A percentile compares a stretch with the other conserved stretches of the same genome.
These are phyloP conservation scores for Setomelanomma holmii DNA, from an alignment of 2,329 filamentous ascomycete genomes.

Conservation along the genomic window DNA sequence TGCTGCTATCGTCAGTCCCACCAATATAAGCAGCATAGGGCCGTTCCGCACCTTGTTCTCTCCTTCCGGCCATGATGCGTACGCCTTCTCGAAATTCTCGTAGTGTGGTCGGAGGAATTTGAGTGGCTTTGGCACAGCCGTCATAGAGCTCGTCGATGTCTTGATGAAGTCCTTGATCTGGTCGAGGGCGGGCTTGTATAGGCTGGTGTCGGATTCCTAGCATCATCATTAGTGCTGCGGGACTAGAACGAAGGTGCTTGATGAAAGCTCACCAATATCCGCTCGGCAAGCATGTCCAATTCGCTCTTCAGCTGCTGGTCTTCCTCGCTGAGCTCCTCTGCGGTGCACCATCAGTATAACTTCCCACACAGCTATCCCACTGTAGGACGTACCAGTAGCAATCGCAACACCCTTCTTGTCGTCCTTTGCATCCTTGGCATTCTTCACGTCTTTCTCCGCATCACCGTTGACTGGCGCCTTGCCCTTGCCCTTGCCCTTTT, in stretches of 20 bases:
- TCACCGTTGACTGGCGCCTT: slow-evolving; percentile 76
- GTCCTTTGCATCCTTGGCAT: slow-evolving; percentile 71
- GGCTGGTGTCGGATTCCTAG: slow-evolving; percentile 82
- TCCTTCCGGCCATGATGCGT: slow-evolving; percentile 86
- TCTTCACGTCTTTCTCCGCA: slow-evolving; percentile 65
- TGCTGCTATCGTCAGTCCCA: slow-evolving; percentile 53
- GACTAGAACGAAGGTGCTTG: no score
- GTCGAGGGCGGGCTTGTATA: slow-evolving; percentile 92
- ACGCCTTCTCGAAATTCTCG: slow-evolving; percentile 83
- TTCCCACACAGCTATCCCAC: slow-evolving; percentile 14
- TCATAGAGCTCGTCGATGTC: slow-evolving; percentile 99
- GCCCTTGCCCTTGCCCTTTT: slow-evolving; percentile 98
- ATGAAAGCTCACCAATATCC: slow-evolving; percentile 76
- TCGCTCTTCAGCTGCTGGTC: slow-evolving; percentile 98
- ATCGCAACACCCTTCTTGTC: slow-evolving; percentile 76
- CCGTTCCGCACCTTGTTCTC: slow-evolving; percentile 74
- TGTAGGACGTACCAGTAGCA: slow-evolving; percentile 58
- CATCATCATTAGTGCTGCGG: slow-evolving; percentile 31
- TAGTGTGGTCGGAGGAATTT: slow-evolving; percentile 99
- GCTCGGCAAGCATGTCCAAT: slow-evolving; percentile 96
- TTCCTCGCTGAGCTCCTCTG: slow-evolving; percentile 95
- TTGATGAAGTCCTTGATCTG: slow-evolving; percentile 99
- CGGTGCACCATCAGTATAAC: slow-evolving; percentile 46
- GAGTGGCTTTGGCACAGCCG: slow-evolving; percentile 94
- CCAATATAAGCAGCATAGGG: no score